These are phyloP conservation scores for Lactarius sp. DNA, from an alignment of 768 basidiomycete species.

Conservation along the genomic window DNA sequence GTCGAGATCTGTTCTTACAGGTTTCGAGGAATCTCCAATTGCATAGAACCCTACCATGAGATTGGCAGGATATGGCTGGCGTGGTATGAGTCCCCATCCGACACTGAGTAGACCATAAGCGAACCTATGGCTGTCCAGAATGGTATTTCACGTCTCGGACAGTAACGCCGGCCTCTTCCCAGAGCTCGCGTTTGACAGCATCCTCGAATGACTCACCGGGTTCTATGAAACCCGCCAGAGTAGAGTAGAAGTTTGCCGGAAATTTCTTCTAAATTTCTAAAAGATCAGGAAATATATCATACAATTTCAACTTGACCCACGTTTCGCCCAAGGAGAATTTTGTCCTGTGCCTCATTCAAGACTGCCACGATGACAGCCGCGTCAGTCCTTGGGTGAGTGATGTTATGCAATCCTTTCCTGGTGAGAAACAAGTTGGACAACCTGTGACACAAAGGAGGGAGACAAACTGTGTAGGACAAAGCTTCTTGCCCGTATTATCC, in stretches of 20 bases:
- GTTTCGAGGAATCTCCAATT: slow-evolving; percentile 63
- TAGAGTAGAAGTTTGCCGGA: slow-evolving; percentile 74
- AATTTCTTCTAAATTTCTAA: slow-evolving; percentile 49
- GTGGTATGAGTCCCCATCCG: background rate
- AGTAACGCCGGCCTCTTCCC: slow-evolving; percentile 93
- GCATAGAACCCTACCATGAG: slow-evolving; percentile 91
- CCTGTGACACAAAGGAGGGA: slow-evolving; percentile 4
- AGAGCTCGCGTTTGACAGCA: slow-evolving; percentile 86
- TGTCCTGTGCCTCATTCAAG: slow-evolving; percentile 73
- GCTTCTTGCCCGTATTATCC: slow-evolving; percentile 54
- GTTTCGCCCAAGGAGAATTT: slow-evolving; percentile 81
- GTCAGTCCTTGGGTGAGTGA: slow-evolving; percentile 75
- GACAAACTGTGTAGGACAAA: slow-evolving; percentile 67
- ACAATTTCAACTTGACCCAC: slow-evolving; percentile 39
- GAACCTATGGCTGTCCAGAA: slow-evolving; percentile 82
- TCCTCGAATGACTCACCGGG: slow-evolving; percentile 95
- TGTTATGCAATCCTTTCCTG: slow-evolving; percentile 86
- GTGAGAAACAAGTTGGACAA: slow-evolving; percentile 17
- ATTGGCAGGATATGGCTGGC: slow-evolving; percentile 83
- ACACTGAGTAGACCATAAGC: slow-evolving; percentile 24
- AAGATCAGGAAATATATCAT: slow-evolving; percentile 1
- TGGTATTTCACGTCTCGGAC: slow-evolving; percentile 83
- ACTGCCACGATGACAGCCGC: slow-evolving; percentile 90
- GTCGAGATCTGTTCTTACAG: slow-evolving; percentile 82
- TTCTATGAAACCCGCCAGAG: slow-evolving; percentile 90